Percentiles rank a stretch among this genome's conserved stretches.
These are phyloP conservation scores for Groenewaldozyma tartarivorans DNA, from an alignment of 805 yeast genomes.

Conservation along the genomic window DNA sequence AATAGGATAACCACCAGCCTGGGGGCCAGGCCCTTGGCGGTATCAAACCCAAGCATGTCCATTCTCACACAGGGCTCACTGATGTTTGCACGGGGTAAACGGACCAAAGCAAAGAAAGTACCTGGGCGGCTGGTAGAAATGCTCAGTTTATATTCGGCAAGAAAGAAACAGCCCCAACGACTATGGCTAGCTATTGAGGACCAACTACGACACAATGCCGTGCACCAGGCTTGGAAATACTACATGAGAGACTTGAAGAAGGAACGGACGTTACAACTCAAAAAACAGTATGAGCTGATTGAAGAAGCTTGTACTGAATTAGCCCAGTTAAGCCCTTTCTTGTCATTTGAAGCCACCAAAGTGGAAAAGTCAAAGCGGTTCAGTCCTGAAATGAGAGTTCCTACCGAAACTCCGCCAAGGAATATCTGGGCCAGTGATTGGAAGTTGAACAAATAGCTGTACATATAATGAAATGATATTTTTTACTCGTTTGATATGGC, in stretches of 20 bases:
- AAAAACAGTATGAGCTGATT: constrained; percentile 56
- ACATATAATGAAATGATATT: too few relatives aligned
- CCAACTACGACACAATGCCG: constrained; percentile 70
- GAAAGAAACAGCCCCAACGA: constrained; percentile 79
- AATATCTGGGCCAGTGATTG: constrained; percentile 60
- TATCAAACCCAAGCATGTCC: constrained; percentile 1
- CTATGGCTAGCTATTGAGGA: constrained; percentile 73
- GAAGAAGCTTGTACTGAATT: constrained; percentile 66
- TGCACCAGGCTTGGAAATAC: constrained; percentile 73
- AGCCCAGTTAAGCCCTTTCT: constrained; percentile 31
- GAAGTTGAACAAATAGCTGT: constrained; percentile 16
- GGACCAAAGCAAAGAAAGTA: constrained; percentile 32
- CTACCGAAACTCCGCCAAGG: constrained; percentile 82
- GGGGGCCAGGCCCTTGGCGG: constrained; percentile 1
- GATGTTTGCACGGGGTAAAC: constrained; percentile 37
- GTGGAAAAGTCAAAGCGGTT: constrained; percentile 52
- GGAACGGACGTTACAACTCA: constrained; percentile 26
- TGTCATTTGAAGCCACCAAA: constrained; percentile 55
- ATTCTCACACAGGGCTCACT: constrained; percentile 2
- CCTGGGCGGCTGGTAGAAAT: constrained; percentile 40
- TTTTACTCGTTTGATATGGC: too few relatives aligned
- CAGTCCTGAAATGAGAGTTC: constrained; percentile 77
- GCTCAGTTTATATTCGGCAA: constrained; percentile 76
- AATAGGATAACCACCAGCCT: too few relatives aligned
- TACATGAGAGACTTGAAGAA: constrained; percentile 44